Percentiles rank a stretch among this genome's conserved stretches.
phyloP scores from a whole-genome alignment of 2,329 filamentous ascomycete genomes.

The Cryphonectria naterciae region DNA sequence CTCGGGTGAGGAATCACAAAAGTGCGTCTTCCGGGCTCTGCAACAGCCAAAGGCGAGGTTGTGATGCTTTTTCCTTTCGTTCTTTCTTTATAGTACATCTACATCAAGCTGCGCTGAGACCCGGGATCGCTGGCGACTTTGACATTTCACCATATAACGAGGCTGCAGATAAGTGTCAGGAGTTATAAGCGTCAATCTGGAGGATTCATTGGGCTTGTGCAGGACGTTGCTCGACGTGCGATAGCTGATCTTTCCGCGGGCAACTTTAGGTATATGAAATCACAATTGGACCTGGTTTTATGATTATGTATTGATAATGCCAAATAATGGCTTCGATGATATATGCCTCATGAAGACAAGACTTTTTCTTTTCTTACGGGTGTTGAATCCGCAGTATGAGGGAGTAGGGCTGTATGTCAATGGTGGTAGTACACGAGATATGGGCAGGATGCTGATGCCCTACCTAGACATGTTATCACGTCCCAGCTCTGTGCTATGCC shows the following conservation, averaged over 20 bases:
- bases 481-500: neutral
- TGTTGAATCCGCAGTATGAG: neutral
- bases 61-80: neutral
- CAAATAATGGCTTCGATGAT: neutral
- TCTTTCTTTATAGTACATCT: neutral
- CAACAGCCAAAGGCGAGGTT: neutral
- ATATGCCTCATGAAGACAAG: neutral
- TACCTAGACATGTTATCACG: neutral
- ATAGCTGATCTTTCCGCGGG: neutral
- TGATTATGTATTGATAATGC: neutral
- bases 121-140: no score
- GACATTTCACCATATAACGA: neutral
- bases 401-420: neutral
- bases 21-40: neutral
- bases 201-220: neutral
- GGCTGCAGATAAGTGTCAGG: neutral
- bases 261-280: neutral
- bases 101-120: neutral
- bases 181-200: neutral
- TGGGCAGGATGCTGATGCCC: neutral
- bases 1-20: conserved; percentile 34
- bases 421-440: neutral
- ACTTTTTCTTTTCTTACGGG: neutral
- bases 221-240: neutral
- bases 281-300: neutral